Base-by-base conservation (phyloP, 345 rosid genomes). In the Lepidium aucheri region DNA sequence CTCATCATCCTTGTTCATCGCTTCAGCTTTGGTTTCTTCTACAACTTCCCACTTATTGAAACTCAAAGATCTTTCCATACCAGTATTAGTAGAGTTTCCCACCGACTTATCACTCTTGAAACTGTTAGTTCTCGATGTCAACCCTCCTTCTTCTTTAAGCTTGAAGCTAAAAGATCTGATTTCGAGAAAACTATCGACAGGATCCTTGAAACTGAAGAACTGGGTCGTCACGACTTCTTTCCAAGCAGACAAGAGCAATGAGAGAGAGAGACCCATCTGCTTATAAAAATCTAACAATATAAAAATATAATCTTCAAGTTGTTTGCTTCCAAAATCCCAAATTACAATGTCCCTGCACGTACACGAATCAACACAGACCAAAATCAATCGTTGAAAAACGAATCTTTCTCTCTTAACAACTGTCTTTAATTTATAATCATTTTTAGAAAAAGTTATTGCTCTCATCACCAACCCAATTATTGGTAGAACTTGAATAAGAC, bases 231-330 rank as follows among this genome's bases (percentile, higher is more conserved):
- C 60, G 32, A 85, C 55, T 56, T 77, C 78, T 35, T 45, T 73
- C 82, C 86, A 77, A 17, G 75, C 74, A 11, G 86, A 68, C 18
- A 80, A 57, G 53, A 80, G 77, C 3, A 78, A 24, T 18, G 86
- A 80, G 39, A 81, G 66, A 53, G 82, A 84, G 39, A 78, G 70
- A 1, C 88, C 88, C 91, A 86, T 83, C 24, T 55, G 39, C 52
- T 75, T 75, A n/a, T 22, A 53, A 72, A 46, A 46, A 50, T 34
- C 24, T n/a, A 2, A 1, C 22, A 53, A 9, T 9, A 50, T 20
- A 36, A 51, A 26, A 38, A 35, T 20, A 28, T 47, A 24, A 41
- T 54, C 63, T 54, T 49, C 52, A 59, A 59, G 38, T 66, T 53
- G 60, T 69, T 65, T 9, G 11, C 49, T 35, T 41, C 51, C 46